Evolutionary conservation across 1,284 basidiomycete species (phyloP).

Genomic region (Apiotrichum montevideense): DNA sequence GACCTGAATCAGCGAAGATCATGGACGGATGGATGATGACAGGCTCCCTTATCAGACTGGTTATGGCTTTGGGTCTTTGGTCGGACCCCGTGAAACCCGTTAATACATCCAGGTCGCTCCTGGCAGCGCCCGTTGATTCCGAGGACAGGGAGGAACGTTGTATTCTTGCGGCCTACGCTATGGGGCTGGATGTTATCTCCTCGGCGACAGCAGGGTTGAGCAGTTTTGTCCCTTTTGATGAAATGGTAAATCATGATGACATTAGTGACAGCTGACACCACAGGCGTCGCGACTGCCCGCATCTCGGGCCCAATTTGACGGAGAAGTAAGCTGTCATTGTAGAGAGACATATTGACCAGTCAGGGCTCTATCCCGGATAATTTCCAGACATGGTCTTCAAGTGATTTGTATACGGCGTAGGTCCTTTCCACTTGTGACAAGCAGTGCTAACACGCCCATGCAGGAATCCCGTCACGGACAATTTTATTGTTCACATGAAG

Average conservation of each 20-base stretch:
- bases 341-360: background rate
- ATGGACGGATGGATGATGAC: conserved; percentile 34
- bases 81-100: background rate
- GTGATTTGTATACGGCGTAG: conserved; percentile 31
- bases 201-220: conserved; percentile 34
- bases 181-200: conserved; percentile 18
- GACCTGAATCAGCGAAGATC: conserved; percentile 20
- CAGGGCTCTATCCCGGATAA: conserved; percentile 28
- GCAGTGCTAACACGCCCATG: background rate
- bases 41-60: conserved; percentile 20
- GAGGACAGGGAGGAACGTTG: conserved; percentile 36
- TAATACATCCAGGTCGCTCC: conserved; percentile 8
- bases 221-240: conserved; percentile 23
- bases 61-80: conserved; percentile 30
- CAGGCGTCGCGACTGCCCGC: conserved; percentile 27
- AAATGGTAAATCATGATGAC: conserved; percentile 28
- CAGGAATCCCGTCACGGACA: conserved; percentile 38
- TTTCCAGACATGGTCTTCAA: conserved; percentile 27
- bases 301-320: conserved; percentile 23
- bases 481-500: conserved; percentile 32
- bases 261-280: background rate
- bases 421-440: background rate
- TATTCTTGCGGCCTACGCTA: conserved; percentile 21
- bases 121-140: conserved; percentile 23
- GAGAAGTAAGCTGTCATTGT: conserved; percentile 12